Evolutionary conservation across 306 rosid species (phyloP), one percentile per base, ranked within the genome.

Genomic region (Astragalus glycyphyllos): DNA sequence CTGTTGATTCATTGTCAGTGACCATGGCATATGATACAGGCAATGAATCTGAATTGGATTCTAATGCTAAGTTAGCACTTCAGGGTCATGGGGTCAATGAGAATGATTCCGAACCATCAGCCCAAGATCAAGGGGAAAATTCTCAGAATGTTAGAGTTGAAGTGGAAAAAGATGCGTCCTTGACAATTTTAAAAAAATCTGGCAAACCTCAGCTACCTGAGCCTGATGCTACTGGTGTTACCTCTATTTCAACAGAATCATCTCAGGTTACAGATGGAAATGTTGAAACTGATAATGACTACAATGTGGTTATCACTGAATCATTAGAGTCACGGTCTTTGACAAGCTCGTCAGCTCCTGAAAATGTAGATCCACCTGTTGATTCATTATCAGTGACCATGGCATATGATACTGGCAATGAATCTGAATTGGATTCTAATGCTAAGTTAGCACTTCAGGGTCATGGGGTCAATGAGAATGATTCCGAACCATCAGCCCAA

Each of bases 161-260:
- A 77, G 77, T 53, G 72, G 68, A 63, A 20, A 58, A 73, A 46
- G 76, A 48, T 57, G 45, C 26, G 15, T 71, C 83, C 13, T 48
- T 4, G 37, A n/a, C n/a, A n/a, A n/a, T n/a, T n/a, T n/a, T n/a
- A 12, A 89, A 91, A 76, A 83, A 70, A 58, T 74, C 86, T 48
- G 72, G 75, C 53, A 84, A 77, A 79, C 60, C 77, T 20, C 85
- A 86, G 79, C 77, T 84, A 76, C 79, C 44, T 8, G 96, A 84
- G 50, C 65, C 76, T 11, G 82, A 88, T 73, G 81, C 83, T 41
- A 78, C 57, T 48, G 72, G 84, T 26, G 69, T 46, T 72, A 34
- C 64, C 8, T 65, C 79, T 15, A 41, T 63, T 70, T 63, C 86
- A 54, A 49, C 69, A 4, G 70, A 73, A 15, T 68, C 49, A 35